These are phyloP conservation scores for Candida krabiensis DNA, from an alignment of 805 yeast species.

Conservation along the genomic window DNA sequence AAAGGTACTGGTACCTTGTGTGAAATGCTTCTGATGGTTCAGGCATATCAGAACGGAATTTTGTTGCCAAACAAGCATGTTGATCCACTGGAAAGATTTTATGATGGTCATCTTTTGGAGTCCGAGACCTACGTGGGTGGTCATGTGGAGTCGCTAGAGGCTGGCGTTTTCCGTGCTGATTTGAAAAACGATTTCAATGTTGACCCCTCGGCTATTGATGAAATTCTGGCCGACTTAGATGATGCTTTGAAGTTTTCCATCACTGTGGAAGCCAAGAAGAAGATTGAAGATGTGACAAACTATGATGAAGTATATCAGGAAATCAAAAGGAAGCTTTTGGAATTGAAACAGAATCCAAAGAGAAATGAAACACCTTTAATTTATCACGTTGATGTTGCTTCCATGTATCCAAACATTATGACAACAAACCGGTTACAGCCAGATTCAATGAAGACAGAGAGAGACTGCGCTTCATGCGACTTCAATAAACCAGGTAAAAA, in stretches of 20 bases:
- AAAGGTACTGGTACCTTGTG: conserved; percentile 99
- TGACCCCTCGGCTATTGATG: conserved; percentile 82
- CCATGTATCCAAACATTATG: conserved; percentile 99
- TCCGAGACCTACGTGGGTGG: conserved; percentile 99
- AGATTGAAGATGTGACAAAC: conserved; percentile 75
- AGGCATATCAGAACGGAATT: conserved; percentile 78
- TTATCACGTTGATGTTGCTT: conserved; percentile 98
- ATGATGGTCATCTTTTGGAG: conserved; percentile 90
- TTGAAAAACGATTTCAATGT: conserved; percentile 70
- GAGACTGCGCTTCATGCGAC: conserved; percentile 96
- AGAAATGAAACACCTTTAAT: conserved; percentile 81
- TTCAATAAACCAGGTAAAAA: conserved; percentile 92
- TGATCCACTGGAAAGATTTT: conserved; percentile 93
- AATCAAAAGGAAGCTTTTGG: conserved; percentile 55
- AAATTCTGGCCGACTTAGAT: conserved; percentile 68
- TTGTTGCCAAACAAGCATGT: conserved; percentile 89
- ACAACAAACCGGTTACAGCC: conserved; percentile 96
- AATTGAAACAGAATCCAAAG: conserved; percentile 58
- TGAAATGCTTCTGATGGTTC: conserved; percentile 96
- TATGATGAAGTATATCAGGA: conserved; percentile 69
- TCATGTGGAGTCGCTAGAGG: conserved; percentile 95
- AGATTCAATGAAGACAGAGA: conserved; percentile 93
- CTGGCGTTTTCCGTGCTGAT: conserved; percentile 96
- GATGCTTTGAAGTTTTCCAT: conserved; percentile 79
- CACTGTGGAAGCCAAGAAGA: conserved; percentile 74